These are phyloP conservation scores for Forsythia suspensa DNA, from an alignment of 257 asterid species.

Conservation along the genomic window DNA sequence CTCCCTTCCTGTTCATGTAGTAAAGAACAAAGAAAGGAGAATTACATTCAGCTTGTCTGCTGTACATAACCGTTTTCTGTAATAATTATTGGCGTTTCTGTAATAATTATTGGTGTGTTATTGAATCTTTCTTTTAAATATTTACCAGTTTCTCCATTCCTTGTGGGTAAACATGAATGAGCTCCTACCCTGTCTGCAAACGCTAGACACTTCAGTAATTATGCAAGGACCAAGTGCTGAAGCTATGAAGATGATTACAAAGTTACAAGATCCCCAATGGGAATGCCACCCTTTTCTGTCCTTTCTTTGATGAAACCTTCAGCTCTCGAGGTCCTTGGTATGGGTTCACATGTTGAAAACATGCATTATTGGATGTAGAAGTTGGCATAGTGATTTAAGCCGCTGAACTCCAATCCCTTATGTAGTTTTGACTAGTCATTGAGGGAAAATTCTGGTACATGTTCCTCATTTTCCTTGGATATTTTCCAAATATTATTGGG, in stretches of 20 bases:
- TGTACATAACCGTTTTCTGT: background rate
- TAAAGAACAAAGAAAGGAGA: background rate
- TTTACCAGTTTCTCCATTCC: slow-evolving; percentile 12
- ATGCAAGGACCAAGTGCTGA: background rate
- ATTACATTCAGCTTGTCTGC: background rate
- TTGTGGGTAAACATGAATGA: slow-evolving; percentile 7
- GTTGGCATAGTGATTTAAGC: slow-evolving; percentile 55
- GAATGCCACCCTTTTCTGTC: slow-evolving; percentile 36
- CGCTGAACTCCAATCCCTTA: slow-evolving; percentile 46
- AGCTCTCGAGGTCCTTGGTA: slow-evolving; percentile 39
- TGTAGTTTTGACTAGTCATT: slow-evolving; percentile 27
- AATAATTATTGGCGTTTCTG: slow-evolving; percentile 1
- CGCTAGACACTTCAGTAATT: background rate
- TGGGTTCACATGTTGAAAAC: slow-evolving; percentile 41
- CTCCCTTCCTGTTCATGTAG: slow-evolving; percentile 51
- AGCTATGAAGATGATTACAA: background rate
- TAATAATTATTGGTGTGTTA: slow-evolving; percentile 1
- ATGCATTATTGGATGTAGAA: slow-evolving; percentile 57
- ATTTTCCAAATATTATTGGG: slow-evolving; percentile 51
- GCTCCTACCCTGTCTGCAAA: slow-evolving; percentile 9
- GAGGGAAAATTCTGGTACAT: slow-evolving; percentile 41
- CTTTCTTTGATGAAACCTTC: slow-evolving; percentile 45
- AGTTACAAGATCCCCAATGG: slow-evolving; percentile 51
- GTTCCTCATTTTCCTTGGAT: slow-evolving; percentile 52
- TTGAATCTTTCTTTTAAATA: slow-evolving; percentile 6